Evolutionary conservation across 139 green algal genomes (phyloP), one percentile per base, ranked within the genome.

Genomic region (Pleodorina starrii): DNA sequence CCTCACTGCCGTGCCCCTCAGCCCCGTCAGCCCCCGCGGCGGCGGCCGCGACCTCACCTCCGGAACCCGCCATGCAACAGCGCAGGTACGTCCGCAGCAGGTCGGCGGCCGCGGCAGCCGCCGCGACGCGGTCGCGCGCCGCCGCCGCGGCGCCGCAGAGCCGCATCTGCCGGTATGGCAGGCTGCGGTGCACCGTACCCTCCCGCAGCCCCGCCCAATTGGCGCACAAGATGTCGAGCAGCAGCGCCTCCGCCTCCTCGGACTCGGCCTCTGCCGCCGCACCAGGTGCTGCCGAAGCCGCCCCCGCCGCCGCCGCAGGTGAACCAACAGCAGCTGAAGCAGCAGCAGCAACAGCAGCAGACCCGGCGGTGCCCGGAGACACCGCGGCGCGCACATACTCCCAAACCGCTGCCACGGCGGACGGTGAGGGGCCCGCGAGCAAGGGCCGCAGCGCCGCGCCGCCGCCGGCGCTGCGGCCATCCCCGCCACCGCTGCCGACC

Each of bases 191-290:
- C 76, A 84, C 48, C 17, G 38, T 48, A 11, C 50, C 76, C 16
- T 71, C 51, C 76, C 6, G 48, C 46, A 84, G 76, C n/a, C 76
- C 76, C 0, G 50, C 76, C 76, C 76, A 84, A 48, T 84, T 84
- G 48, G n/a, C 21, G 46, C 76, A 69, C 48, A 84, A 35, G n/a
- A 84, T 21, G 51, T 84, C 76, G 6, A 38, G 32, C 21, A 84
- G 40, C 48, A 84, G 32, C 25, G 36, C 75, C 3, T n/a, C 27
- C 46, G 27, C 27, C 10, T 25, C 42, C 29, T 1, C 75, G 11
- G 17, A 25, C 32, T 25, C 74, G 17, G 74, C n/a, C 46, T 12
- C n/a, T 5, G 32, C 51, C 17, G 21, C n/a, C 48, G 76, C 35
- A 21, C 21, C 48, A 2, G 14, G 17, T 40, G 17, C 32, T n/a